These are phyloP conservation scores for Ambrosia artemisiifolia DNA, from an alignment of 129 eudicot genomes.

Conservation along the genomic window DNA sequence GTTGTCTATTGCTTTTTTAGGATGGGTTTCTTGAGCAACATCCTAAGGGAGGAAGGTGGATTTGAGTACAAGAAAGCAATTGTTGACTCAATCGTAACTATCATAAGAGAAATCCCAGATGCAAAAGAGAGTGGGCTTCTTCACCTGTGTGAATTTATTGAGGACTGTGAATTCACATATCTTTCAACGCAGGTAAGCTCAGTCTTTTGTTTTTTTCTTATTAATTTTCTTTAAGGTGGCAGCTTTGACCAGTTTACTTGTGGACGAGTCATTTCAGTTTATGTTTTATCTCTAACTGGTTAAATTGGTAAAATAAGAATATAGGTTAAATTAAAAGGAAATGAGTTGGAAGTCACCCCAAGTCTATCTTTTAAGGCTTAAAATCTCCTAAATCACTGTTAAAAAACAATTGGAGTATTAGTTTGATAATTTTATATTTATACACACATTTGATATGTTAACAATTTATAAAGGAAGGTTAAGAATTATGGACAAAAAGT, in stretches of 20 bases:
- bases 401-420: not conserved
- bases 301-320: not conserved
- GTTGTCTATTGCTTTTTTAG: conserved; percentile 31
- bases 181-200: conserved; percentile 85
- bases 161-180: conserved; percentile 97
- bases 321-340: not conserved
- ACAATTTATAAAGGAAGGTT: not conserved
- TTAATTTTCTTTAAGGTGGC: not conserved
- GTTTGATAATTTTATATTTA: not conserved
- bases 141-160: conserved; percentile 97
- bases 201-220: not conserved
- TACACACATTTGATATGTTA: not conserved
- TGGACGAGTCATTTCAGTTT: not conserved
- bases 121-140: conserved; percentile 95
- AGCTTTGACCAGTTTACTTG: not conserved
- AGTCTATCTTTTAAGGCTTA: not conserved
- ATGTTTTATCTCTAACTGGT: not conserved
- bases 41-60: conserved; percentile 96
- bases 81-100: conserved; percentile 89
- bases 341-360: not conserved
- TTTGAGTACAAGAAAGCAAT: conserved; percentile 97
- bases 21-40: conserved; percentile 94
- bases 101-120: conserved; percentile 93
- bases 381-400: not conserved
- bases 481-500: not conserved